Conservation (phyloP, 2,329 filamentous ascomycete genomes). For the Penicillium sp. region DNA sequence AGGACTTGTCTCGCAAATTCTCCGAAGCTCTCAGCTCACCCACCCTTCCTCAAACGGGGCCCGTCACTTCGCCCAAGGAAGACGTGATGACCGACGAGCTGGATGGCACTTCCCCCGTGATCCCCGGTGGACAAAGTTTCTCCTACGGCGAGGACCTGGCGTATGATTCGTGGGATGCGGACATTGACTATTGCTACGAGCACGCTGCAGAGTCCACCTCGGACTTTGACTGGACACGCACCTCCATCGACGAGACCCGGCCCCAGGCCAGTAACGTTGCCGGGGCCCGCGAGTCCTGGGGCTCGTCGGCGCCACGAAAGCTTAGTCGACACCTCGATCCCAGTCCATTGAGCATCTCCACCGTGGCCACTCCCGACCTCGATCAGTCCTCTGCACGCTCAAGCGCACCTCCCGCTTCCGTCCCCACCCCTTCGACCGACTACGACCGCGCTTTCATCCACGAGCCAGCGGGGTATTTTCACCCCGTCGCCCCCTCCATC, state of each 20-base stretch:
- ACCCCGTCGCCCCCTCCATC: constrained; percentile 27
- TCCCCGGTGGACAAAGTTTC: constrained; percentile 14
- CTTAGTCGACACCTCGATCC: constrained; percentile 21
- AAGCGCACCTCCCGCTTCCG: constrained; percentile 21
- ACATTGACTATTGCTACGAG: constrained; percentile 58
- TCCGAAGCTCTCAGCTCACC: constrained; percentile 44
- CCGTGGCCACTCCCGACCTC: constrained; percentile 28
- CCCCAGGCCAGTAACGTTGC: constrained; percentile 11
- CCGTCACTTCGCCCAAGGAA: constrained; percentile 11
- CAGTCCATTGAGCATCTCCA: constrained; percentile 22
- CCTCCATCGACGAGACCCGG: constrained; percentile 28
- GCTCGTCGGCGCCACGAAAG: constrained; percentile 13
- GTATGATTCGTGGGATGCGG: constrained; percentile 53
- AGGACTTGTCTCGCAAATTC: constrained; percentile 35
- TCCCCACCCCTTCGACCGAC: constrained; percentile 25
- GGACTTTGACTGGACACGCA: constrained; percentile 53
- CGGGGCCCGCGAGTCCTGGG: constrained; percentile 9
- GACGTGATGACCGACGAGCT: constrained; percentile 6
- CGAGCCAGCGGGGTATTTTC: constrained; percentile 26
- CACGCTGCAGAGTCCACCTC: constrained; percentile 56
- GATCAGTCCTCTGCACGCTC: constrained; percentile 32
- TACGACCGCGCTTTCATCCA: constrained; percentile 24
- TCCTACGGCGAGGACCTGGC: constrained; percentile 23
- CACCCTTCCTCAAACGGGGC: constrained; percentile 27
- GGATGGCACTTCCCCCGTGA: constrained; percentile 11